phyloP scores from a whole-genome alignment of 2,329 filamentous ascomycete species.

The Xylariales sp. region DNA sequence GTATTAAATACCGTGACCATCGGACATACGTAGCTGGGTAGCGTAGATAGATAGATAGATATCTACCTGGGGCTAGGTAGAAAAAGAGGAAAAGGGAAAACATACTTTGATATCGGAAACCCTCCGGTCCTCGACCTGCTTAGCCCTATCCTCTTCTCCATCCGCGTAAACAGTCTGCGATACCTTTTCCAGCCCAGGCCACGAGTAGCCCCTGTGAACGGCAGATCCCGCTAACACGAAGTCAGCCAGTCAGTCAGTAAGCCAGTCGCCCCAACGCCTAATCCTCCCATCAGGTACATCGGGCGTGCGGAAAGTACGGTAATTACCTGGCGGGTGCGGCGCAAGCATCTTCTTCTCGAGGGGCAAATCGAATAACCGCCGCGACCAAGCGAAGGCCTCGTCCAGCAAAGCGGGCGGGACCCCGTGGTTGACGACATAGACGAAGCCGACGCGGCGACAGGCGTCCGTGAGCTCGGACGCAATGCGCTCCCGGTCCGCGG shows the following conservation, averaged over 20 bases:
- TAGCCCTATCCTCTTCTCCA: constrained; percentile 52
- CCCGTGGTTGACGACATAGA: constrained; percentile 48
- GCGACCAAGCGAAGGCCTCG: constrained; percentile 54
- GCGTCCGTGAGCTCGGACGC: constrained; percentile 47
- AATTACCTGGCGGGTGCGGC: constrained; percentile 49
- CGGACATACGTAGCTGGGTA: too few species aligned
- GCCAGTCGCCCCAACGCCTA: not conserved
- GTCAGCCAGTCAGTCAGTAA: not conserved
- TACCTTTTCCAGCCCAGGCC: constrained; percentile 65
- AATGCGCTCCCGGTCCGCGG: constrained; percentile 42
- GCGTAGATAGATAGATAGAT: too few species aligned
- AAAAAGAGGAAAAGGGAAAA: not conserved
- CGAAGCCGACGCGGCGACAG: constrained; percentile 51
- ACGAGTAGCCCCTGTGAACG: constrained; percentile 67
- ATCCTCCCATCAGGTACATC: not conserved
- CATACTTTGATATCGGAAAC: constrained; percentile 64
- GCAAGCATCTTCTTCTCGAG: constrained; percentile 52
- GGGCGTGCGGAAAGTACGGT: not conserved
- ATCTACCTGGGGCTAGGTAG: too few species aligned
- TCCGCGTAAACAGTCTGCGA: constrained; percentile 57
- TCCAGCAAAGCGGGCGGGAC: constrained; percentile 51
- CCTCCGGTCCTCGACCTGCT: constrained; percentile 56
- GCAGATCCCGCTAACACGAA: constrained; percentile 51
- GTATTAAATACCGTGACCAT: not conserved
- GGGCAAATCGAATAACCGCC: constrained; percentile 50